Base-by-base conservation (phyloP, 805 yeast genomes). In the Dipodascus geniculatus region DNA sequence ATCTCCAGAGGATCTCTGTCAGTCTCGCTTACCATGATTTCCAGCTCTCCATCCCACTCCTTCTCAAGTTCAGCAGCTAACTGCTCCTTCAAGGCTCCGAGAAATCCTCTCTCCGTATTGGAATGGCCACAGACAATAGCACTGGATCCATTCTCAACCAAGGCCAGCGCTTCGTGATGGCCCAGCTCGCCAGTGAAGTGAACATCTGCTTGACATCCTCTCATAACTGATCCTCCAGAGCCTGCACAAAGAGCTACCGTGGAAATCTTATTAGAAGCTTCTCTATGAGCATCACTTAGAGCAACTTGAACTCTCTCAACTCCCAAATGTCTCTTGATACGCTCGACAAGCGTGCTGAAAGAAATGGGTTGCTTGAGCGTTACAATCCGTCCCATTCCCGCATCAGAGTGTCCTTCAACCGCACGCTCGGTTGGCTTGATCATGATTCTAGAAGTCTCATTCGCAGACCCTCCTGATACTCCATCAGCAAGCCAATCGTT, bases 161-260 rank as follows among this genome's bases (percentile, higher is more conserved):
- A 74, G 54, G 68, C 78, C 42, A 93, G 74, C 8, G 85, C 84
- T 66, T 93, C 97, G 64, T 93, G 99, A 63, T 93, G 99, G 22
- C 96, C 83, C 59, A 93, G 70, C 65, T 93, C 99, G 1, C 99
- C 99, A 0, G 99, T 90, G 62, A 81, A 78, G 65, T 77, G 85
- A 47, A 89, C 71, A 61, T 93, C 98, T 0, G 82, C 82, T 51
- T 73, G 73, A 8, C 67, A 62, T 3, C 71, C 68, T 35, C 68
- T 64, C 68, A 88, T 82, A 1, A 90, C 87, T 1, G 83, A 75
- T 2, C 86, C 83, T 0, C 99, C 98, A 1, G 96, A 85, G 0
- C 99, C 99, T 2, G 99, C 98, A 68, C 99, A 93, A 16, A 93
- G 67, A 0, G 97, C 98, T 22, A 89, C 71, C 0, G 78, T 75